Evolutionary conservation across 176 grass and related monocot species (phyloP), one percentile per base, ranked within the genome.

Genomic region (Sorghum bicolor): DNA sequence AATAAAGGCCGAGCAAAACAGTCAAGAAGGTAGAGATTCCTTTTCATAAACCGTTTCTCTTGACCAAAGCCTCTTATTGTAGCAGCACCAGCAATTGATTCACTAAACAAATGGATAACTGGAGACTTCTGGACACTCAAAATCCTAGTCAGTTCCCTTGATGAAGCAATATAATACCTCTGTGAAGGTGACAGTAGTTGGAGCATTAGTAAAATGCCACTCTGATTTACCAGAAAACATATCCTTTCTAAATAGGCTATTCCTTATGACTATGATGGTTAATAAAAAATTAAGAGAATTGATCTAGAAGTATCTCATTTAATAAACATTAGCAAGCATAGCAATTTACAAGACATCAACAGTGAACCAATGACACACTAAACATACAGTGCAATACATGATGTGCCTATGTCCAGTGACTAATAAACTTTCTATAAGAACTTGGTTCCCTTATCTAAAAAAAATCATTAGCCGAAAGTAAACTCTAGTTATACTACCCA

Each of bases 141-240:
- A 76, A 99, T 99, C 80, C 93, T 83, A 66, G 90, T 92, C 57
- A 99, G 64, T 72, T 99, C 96, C 84, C 96, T 96, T 72, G 96
- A 99, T 79, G 96, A 99, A 89, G 93, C 92, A 91, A 99, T 99
- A 82, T 99, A 99, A 83, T 96, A 99, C 81, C 94, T 96, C 96
- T 99, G 94, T 79, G 86, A 61, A 77, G 25, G 85, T 50, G 32
- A 80, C 6, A 17, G 32, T 43, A 82, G 26, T 71, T 78, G 4
- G 22, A 70, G 33, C 53, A 36, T 90, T 72, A 89, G 74, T 72
- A 47, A 82, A 89, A 70, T 10, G 9, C 10, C 32, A 55, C 67
- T 74, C 15, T 32, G 24, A 77, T 37, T 81, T 80, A 72, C 58
- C 61, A 69, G 28, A 44, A 75, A 75, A 66, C 62, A 81, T 13